A percentile compares a stretch with the other conserved stretches of the same genome.
phyloP scores from a whole-genome alignment of 257 asterid species.

The Solanum sitiens region DNA sequence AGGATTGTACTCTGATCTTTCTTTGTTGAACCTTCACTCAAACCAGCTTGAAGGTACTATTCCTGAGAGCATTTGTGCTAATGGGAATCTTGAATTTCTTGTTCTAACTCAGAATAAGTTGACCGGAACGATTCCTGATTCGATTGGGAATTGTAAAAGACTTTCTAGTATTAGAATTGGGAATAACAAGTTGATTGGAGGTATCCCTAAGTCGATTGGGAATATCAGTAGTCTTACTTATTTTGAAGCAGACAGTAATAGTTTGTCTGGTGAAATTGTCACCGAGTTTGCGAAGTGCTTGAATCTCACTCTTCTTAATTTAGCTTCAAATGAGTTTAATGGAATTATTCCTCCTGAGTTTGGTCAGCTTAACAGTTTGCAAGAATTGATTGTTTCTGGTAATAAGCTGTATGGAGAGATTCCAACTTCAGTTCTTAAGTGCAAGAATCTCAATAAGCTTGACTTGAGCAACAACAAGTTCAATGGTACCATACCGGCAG shows the following conservation, averaged over 20 bases:
- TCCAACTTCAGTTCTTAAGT: conserved; percentile 48
- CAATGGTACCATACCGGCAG: conserved; percentile 56
- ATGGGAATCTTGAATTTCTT: conserved; percentile 52
- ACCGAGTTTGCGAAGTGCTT: conserved; percentile 64
- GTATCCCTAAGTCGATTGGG: conserved; percentile 67
- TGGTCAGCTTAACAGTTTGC: conserved; percentile 56
- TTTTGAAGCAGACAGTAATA: conserved; percentile 79
- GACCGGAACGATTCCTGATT: conserved; percentile 48
- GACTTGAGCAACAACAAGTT: conserved; percentile 71
- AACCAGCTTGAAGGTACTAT: conserved; percentile 69
- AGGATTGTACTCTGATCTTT: conserved; percentile 51
- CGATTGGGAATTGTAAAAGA: conserved; percentile 57
- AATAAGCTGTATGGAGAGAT: conserved; percentile 67
- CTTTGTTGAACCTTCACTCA: conserved; percentile 75
- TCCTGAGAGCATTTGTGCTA: conserved; percentile 69
- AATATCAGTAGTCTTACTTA: conserved; percentile 79
- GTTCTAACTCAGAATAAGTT: conserved; percentile 76
- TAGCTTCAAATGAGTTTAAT: conserved; percentile 71
- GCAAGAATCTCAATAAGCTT: conserved; percentile 73
- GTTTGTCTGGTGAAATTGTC: conserved; percentile 76
- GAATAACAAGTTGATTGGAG: conserved; percentile 57
- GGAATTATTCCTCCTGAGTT: conserved; percentile 74
- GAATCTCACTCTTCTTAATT: conserved; percentile 71
- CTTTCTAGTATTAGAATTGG: conserved; percentile 87
- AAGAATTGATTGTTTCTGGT: conserved; percentile 75